Percentiles rank a stretch among this genome's conserved stretches.
phyloP scores from a whole-genome alignment of 805 yeast genomes.

The Wilhelminamyces savonicus region DNA sequence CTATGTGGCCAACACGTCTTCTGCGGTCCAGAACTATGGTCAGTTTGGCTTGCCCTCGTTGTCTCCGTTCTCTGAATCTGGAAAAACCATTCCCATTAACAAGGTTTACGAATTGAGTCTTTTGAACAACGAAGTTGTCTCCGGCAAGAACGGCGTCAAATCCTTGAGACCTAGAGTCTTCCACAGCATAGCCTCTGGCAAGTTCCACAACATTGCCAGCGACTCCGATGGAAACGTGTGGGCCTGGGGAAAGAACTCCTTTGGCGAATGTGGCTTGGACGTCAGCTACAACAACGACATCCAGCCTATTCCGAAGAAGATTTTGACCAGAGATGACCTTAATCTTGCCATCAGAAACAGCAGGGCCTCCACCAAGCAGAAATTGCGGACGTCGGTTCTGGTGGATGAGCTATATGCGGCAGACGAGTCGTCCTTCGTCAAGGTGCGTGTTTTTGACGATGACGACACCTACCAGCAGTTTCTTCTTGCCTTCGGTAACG shows the following conservation, averaged over 20 bases:
- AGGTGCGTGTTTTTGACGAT: slow-evolving; percentile 16
- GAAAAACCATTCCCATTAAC: slow-evolving; percentile 25
- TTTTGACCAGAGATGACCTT: slow-evolving; percentile 10
- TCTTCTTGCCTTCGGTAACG: slow-evolving; percentile 71
- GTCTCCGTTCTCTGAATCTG: slow-evolving; percentile 59
- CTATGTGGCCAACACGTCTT: slow-evolving; percentile 50
- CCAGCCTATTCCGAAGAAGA: slow-evolving; percentile 61
- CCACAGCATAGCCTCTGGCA: slow-evolving; percentile 64
- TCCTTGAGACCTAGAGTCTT: slow-evolving; percentile 38
- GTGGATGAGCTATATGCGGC: slow-evolving; percentile 61
- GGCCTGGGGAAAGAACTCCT: slow-evolving; percentile 80
- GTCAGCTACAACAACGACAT: slow-evolving; percentile 61
- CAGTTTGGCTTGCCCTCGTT: slow-evolving; percentile 78
- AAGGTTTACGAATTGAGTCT: slow-evolving; percentile 44
- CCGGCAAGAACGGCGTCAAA: slow-evolving; percentile 12
- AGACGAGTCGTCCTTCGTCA: slow-evolving; percentile 45
- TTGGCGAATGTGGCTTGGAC: slow-evolving; percentile 79
- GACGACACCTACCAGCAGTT: slow-evolving; percentile 12
- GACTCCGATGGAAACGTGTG: slow-evolving; percentile 65
- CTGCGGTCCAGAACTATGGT: slow-evolving; percentile 44
- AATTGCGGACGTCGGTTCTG: slow-evolving; percentile 27
- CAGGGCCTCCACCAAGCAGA: slow-evolving; percentile 32
- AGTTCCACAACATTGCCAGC: slow-evolving; percentile 63
- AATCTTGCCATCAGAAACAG: slow-evolving; percentile 17
- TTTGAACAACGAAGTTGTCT: slow-evolving; percentile 43